Conservation (phyloP, 345 rosid genomes). For the Pelargonium nanum region DNA sequence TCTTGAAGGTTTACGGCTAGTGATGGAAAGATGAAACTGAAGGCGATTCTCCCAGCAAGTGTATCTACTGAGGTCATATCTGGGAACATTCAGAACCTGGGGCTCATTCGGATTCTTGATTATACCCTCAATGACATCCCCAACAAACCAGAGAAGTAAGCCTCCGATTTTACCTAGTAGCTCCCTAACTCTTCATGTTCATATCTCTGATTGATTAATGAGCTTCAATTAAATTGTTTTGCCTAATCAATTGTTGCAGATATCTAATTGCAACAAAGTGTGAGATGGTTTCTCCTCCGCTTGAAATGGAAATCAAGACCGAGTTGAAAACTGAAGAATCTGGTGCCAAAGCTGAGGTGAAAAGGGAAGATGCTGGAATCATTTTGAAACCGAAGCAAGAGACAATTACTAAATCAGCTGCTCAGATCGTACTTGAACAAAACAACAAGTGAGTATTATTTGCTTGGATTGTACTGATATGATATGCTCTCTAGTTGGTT, state of each 20-base stretch:
- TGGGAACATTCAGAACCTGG: conserved; percentile 62
- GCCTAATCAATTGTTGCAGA: conserved; percentile 20
- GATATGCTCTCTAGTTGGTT: not conserved
- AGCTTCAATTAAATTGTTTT: not conserved
- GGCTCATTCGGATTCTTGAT: conserved; percentile 56
- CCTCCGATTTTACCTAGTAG: not conserved
- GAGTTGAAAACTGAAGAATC: conserved; percentile 7
- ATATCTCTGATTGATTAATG: not conserved
- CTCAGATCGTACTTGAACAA: conserved; percentile 70
- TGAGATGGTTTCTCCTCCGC: conserved; percentile 58
- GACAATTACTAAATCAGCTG: conserved; percentile 57
- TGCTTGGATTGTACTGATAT: not conserved
- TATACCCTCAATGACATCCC: conserved; percentile 78
- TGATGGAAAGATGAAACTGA: conserved; percentile 61
- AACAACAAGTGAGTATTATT: conserved; percentile 46
- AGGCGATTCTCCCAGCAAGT: conserved; percentile 56
- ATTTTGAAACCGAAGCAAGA: conserved; percentile 64
- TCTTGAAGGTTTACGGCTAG: conserved; percentile 58
- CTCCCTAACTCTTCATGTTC: not conserved
- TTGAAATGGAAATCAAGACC: conserved; percentile 43
- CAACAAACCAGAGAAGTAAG: conserved; percentile 69
- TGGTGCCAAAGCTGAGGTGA: conserved; percentile 15
- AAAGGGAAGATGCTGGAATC: conserved; percentile 24
- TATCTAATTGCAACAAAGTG: conserved; percentile 69
- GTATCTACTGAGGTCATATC: conserved; percentile 50